Conservation (phyloP, 2,329 filamentous ascomycete species). For the Ophiocordyceps camponoti-saundersi region DNA sequence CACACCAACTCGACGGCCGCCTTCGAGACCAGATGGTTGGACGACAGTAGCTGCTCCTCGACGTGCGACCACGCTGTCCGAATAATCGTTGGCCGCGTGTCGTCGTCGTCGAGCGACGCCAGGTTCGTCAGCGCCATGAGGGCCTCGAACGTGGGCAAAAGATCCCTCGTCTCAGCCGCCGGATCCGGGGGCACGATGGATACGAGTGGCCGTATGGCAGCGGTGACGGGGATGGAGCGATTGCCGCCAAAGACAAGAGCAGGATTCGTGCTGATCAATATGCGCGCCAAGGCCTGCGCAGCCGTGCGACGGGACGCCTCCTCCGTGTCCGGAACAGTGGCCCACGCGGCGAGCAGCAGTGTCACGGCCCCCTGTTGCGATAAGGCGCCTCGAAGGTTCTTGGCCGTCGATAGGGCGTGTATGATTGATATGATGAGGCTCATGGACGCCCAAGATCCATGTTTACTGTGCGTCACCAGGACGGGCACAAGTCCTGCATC, state of each 20-base stretch:
- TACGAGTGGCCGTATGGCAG: conserved; percentile 68
- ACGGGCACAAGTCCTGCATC: conserved; percentile 62
- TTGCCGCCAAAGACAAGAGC: conserved; percentile 66
- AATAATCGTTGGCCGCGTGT: conserved; percentile 51
- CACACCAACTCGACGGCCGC: conserved; percentile 81
- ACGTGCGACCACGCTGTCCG: conserved; percentile 56
- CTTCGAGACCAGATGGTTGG: conserved; percentile 60
- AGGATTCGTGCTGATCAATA: conserved; percentile 76
- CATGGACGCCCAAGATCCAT: conserved; percentile 52
- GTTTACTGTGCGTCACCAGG: conserved; percentile 59
- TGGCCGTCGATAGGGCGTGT: conserved; percentile 57
- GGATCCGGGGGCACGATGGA: conserved; percentile 55
- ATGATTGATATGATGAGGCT: conserved; percentile 62
- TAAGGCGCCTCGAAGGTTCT: conserved; percentile 57
- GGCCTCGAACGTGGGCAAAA: conserved; percentile 79
- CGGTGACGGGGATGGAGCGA: conserved; percentile 54
- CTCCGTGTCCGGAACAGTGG: conserved; percentile 38
- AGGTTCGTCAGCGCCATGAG: conserved; percentile 89
- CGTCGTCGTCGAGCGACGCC: conserved; percentile 58
- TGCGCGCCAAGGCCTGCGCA: conserved; percentile 67
- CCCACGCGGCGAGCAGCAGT: conserved; percentile 57
- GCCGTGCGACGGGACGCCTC: conserved; percentile 35
- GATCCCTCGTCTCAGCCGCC: conserved; percentile 47
- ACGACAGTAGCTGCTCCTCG: conserved; percentile 68
- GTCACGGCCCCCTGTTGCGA: conserved; percentile 90